A percentile compares a stretch with the other conserved stretches of the same genome.
phyloP scores from a whole-genome alignment of 768 basidiomycete species.

The Terana coerulea region DNA sequence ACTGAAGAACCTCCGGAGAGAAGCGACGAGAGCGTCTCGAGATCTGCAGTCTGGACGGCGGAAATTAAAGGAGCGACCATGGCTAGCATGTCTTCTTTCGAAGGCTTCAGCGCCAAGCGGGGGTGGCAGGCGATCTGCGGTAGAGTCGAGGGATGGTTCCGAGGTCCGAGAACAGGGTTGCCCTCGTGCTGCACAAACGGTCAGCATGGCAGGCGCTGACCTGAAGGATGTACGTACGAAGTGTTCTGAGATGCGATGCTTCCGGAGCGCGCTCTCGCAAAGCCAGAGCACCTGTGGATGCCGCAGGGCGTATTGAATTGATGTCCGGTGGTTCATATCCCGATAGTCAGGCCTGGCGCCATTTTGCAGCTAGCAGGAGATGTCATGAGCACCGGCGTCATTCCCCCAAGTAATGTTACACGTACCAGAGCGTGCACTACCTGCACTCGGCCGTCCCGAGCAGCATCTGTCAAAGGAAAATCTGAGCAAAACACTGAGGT shows the following conservation, averaged over 20 bases:
- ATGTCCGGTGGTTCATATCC: slow-evolving; percentile 68
- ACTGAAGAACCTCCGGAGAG: slow-evolving; percentile 48
- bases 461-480: slow-evolving; percentile 51
- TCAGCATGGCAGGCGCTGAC: neutral
- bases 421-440: slow-evolving; percentile 67
- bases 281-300: slow-evolving; percentile 66
- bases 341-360: slow-evolving; percentile 72
- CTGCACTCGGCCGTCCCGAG: slow-evolving; percentile 65
- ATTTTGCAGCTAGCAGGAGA: too few species aligned
- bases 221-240: slow-evolving; percentile 38
- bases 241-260: slow-evolving; percentile 55
- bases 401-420: slow-evolving; percentile 5
- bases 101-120: neutral
- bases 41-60: neutral
- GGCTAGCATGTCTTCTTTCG: slow-evolving; percentile 5
- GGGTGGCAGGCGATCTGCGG: slow-evolving; percentile 2
- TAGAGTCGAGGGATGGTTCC: neutral
- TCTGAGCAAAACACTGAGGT: neutral
- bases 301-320: slow-evolving; percentile 62
- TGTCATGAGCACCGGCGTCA: too few species aligned
- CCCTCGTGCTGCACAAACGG: slow-evolving; percentile 1
- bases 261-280: slow-evolving; percentile 64
- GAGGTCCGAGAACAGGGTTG: too few species aligned
- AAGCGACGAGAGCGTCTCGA: slow-evolving; percentile 11
- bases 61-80: slow-evolving; percentile 2